Base-by-base conservation (phyloP, 257 asterid genomes). In the Anisodus acutangulus region DNA sequence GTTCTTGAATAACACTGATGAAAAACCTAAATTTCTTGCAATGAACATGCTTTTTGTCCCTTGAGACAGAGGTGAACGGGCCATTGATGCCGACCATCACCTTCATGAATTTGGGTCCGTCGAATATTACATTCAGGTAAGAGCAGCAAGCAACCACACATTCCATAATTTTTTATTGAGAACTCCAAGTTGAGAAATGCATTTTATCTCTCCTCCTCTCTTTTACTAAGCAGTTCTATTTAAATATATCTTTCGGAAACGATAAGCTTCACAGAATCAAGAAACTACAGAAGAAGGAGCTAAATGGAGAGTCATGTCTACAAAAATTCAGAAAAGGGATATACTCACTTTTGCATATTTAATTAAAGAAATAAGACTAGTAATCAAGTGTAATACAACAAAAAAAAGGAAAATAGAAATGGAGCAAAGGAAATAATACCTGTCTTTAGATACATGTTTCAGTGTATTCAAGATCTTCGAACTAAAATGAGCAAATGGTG, bases 21-120 rank as follows among this genome's bases (percentile, higher is more conserved):
- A n/a, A 81, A 7, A 59, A 62, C 19, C 43, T 19, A 62, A n/a
- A n/a, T n/a, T n/a, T n/a, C 45, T 71, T 19, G n/a, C 15, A 41
- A 67, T 82, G 64, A 68, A 59, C 62, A 53, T 72, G 81, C 35
- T 37, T 13, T 58, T 83, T 31, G 84, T 63, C 35, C 85, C 67
- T 83, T 82, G 85, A 84, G 71, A 82, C 92, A 94, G 97, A 85
- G 88, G 91, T 59, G 90, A 91, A 58, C 87, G 76, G 80, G 90
- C 92, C 4, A 13, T 86, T 84, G 94, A 93, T 88, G 67, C 90
- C 17, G 99, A 94, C 83, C 97, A 93, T 78, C 95, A 91, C 78
- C 78, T 92, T 86, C 92, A 95, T 82, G 99, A 95, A 83, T 94
- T 91, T 72, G 98, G 98, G n/a, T 91, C 93, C 3, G 91, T 93